Percentiles rank a stretch among this genome's conserved stretches.
phyloP scores from a whole-genome alignment of 768 basidiomycete genomes.

The Auriculariales sp. region DNA sequence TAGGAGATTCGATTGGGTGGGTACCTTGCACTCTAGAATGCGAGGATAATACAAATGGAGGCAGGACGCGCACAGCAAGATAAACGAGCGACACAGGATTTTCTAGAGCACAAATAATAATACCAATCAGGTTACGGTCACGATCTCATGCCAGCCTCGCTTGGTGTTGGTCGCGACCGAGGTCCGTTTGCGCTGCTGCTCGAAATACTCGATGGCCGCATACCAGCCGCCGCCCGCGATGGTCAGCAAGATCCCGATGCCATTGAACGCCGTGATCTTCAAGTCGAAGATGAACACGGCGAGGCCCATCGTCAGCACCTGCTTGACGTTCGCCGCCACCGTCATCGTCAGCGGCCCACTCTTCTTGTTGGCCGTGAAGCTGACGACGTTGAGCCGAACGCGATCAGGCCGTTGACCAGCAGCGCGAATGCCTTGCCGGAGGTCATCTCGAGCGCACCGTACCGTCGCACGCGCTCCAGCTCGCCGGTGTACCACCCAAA shows the following conservation, averaged over 20 bases:
- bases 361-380: constrained; percentile 90
- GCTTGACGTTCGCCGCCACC: constrained; percentile 90
- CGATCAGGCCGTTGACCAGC: constrained; percentile 67
- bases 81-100: no score
- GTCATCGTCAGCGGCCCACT: constrained; percentile 85
- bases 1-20: no score
- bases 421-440: constrained; percentile 35
- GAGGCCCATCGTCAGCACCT: constrained; percentile 76
- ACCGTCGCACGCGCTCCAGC: constrained; percentile 42
- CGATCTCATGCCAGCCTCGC: neutral
- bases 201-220: constrained; percentile 43
- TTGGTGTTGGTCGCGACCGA: neutral
- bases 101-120: no score
- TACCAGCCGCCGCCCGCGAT: constrained; percentile 78
- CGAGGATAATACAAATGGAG: no score
- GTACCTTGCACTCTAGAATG: no score
- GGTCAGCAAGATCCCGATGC: constrained; percentile 70
- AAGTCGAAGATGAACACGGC: constrained; percentile 78
- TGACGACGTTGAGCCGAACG: constrained; percentile 88
- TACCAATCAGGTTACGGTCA: no score
- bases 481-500: constrained; percentile 75
- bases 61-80: no score
- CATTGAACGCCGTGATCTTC: constrained; percentile 65
- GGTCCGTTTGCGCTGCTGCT: constrained; percentile 8
- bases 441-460: constrained; percentile 29